A percentile compares a stretch with the other conserved stretches of the same genome.
phyloP scores from a whole-genome alignment of 768 basidiomycete species.

The Boletus huronensis region DNA sequence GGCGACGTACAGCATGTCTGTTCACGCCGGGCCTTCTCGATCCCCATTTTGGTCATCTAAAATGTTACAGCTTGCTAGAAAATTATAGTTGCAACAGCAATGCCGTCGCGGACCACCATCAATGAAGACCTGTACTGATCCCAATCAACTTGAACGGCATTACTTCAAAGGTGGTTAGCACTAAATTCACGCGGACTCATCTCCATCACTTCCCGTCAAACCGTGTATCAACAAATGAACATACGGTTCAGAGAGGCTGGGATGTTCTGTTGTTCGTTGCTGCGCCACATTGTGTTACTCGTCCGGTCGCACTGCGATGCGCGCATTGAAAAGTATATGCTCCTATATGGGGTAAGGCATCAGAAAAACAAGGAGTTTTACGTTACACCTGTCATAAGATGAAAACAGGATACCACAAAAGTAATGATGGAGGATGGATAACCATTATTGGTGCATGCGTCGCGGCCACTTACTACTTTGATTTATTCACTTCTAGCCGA shows the following conservation, averaged over 20 bases:
- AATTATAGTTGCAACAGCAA: too few relatives aligned
- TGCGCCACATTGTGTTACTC: neutral
- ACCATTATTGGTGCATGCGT: neutral
- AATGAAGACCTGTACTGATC: too few relatives aligned
- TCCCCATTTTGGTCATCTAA: neutral
- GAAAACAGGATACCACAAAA: constrained; percentile 40
- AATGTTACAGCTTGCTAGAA: neutral
- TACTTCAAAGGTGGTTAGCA: neutral
- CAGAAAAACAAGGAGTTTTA: neutral
- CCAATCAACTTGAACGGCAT: too few relatives aligned
- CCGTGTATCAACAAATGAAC: neutral
- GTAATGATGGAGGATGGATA: neutral
- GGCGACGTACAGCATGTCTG: neutral
- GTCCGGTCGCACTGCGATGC: neutral
- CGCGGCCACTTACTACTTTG: neutral
- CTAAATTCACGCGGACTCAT: neutral
- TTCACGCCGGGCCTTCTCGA: neutral
- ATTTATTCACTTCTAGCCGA: neutral
- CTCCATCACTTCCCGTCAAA: neutral
- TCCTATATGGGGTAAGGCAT: neutral
- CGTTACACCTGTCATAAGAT: neutral
- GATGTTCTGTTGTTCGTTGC: neutral
- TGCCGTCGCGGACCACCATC: neutral
- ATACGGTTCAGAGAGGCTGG: neutral
- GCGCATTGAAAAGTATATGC: neutral